A percentile compares a stretch with the other conserved stretches of the same genome.
These are phyloP conservation scores for Zea luxurians DNA, from an alignment of 176 grass and related monocot species.

Conservation along the genomic window DNA sequence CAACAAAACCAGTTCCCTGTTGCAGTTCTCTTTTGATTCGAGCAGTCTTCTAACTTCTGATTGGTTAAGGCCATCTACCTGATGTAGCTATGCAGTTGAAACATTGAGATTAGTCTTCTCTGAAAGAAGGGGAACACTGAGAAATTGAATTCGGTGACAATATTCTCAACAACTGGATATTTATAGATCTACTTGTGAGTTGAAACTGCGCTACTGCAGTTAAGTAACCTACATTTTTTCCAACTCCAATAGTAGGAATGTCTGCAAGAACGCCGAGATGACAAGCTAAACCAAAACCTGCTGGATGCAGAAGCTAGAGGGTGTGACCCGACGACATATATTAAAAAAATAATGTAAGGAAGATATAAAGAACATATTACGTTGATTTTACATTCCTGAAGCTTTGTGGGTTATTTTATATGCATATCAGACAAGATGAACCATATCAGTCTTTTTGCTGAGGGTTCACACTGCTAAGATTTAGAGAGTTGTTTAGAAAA, in stretches of 20 bases:
- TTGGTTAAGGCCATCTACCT: conserved; percentile 83
- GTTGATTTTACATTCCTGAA: conserved; percentile 5
- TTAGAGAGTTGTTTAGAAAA: too few relatives aligned
- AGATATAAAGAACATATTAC: conserved; percentile 11
- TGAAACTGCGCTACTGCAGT: not conserved
- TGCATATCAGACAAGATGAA: not conserved
- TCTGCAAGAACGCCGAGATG: conserved; percentile 83
- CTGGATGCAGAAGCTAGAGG: conserved; percentile 15
- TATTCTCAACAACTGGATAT: not conserved
- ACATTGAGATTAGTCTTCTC: conserved; percentile 22
- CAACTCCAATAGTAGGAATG: conserved; percentile 73
- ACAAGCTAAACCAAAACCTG: conserved; percentile 98
- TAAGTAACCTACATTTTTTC: conserved; percentile 80
- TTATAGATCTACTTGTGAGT: not conserved
- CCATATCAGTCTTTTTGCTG: not conserved
- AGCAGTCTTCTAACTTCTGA: conserved; percentile 60
- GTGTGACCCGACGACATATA: not conserved
- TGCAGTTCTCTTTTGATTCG: not conserved
- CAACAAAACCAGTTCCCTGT: conserved; percentile 26
- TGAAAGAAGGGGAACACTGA: not conserved
- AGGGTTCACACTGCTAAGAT: not conserved
- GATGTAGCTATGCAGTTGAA: conserved; percentile 67
- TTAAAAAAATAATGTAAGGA: not conserved
- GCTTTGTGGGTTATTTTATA: not conserved
- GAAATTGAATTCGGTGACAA: not conserved